A percentile compares a stretch with the other conserved stretches of the same genome.
These are phyloP conservation scores for Xylaria nigripes DNA, from an alignment of 495 filamentous ascomycete genomes.

Conservation along the genomic window DNA sequence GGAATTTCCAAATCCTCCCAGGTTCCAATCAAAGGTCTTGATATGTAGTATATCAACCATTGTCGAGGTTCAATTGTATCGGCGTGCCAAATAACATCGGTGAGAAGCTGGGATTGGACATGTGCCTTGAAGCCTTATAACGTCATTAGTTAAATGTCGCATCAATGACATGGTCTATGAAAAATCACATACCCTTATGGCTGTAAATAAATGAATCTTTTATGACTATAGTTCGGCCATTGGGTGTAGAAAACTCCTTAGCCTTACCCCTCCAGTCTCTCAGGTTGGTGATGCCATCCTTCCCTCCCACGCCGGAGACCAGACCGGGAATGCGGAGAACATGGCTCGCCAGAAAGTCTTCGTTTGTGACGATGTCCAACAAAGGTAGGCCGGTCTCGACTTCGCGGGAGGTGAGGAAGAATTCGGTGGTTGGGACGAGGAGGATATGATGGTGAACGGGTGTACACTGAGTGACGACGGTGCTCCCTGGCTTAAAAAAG, in stretches of 20 bases:
- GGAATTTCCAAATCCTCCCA: constrained; percentile 65
- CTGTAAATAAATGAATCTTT: constrained; percentile 91
- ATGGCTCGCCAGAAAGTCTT: constrained; percentile 97
- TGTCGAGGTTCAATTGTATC: constrained; percentile 72
- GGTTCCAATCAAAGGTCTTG: constrained; percentile 77
- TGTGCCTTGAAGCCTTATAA: constrained; percentile 77
- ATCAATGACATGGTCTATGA: neutral
- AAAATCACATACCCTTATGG: constrained; percentile 73
- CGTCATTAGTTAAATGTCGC: constrained; percentile 8
- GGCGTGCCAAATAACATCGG: constrained; percentile 80
- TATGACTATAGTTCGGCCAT: constrained; percentile 87
- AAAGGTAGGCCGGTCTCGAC: constrained; percentile 71
- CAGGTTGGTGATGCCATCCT: constrained; percentile 61
- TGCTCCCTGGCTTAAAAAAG: constrained; percentile 80
- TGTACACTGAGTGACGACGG: constrained; percentile 84
- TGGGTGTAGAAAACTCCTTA: constrained; percentile 83
- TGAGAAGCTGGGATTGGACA: constrained; percentile 80
- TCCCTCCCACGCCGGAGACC: constrained; percentile 49
- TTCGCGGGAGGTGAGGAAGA: constrained; percentile 80
- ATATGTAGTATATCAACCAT: constrained; percentile 98
- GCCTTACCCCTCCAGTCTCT: constrained; percentile 89
- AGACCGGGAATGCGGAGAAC: constrained; percentile 73
- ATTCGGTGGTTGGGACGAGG: constrained; percentile 87
- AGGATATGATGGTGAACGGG: constrained; percentile 90
- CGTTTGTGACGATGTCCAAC: constrained; percentile 71